phyloP scores from a whole-genome alignment of 2,329 filamentous ascomycete genomes.

The Coniella vitis region DNA sequence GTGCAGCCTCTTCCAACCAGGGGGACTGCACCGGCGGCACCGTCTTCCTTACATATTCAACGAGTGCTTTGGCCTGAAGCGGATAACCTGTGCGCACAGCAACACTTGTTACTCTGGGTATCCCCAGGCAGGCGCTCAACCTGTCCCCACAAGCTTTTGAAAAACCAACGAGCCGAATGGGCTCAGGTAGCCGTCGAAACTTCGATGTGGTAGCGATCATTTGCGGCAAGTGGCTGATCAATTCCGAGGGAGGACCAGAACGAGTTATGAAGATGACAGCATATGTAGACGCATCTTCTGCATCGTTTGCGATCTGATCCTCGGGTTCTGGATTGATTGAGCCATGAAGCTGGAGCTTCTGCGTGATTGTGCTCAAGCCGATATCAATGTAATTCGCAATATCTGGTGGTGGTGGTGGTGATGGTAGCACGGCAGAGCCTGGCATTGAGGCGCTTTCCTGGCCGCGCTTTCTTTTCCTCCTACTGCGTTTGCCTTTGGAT shows the following conservation, averaged over 20 bases:
- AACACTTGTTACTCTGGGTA: slow-evolving; percentile 59
- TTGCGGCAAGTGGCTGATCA: slow-evolving; percentile 53
- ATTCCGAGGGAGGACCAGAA: slow-evolving; percentile 48
- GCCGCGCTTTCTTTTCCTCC: slow-evolving; percentile 38
- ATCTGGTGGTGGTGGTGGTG: slow-evolving; percentile 38
- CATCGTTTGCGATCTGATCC: neutral
- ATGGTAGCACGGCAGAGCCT: slow-evolving; percentile 26
- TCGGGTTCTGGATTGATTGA: neutral
- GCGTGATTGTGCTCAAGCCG: slow-evolving; percentile 58
- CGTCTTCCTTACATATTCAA: slow-evolving; percentile 46
- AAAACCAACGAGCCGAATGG: slow-evolving; percentile 55
- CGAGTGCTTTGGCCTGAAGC: slow-evolving; percentile 48
- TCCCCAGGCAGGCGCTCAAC: slow-evolving; percentile 49
- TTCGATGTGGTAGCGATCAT: slow-evolving; percentile 40
- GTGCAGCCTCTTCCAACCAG: slow-evolving; percentile 47
- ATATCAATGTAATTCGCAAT: slow-evolving; percentile 53
- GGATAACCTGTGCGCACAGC: slow-evolving; percentile 47
- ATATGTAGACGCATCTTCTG: slow-evolving; percentile 28
- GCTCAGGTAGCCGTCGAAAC: slow-evolving; percentile 28
- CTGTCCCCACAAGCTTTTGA: slow-evolving; percentile 52
- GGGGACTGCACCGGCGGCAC: slow-evolving; percentile 45
- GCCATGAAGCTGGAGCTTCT: slow-evolving; percentile 44
- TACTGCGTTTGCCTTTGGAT: slow-evolving; percentile 56
- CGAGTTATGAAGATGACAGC: slow-evolving; percentile 51
- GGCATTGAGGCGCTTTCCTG: slow-evolving; percentile 18